Percentiles rank a stretch among this genome's conserved stretches.
Conservation (phyloP, 345 rosid genomes). For the Microcos paniculata region DNA sequence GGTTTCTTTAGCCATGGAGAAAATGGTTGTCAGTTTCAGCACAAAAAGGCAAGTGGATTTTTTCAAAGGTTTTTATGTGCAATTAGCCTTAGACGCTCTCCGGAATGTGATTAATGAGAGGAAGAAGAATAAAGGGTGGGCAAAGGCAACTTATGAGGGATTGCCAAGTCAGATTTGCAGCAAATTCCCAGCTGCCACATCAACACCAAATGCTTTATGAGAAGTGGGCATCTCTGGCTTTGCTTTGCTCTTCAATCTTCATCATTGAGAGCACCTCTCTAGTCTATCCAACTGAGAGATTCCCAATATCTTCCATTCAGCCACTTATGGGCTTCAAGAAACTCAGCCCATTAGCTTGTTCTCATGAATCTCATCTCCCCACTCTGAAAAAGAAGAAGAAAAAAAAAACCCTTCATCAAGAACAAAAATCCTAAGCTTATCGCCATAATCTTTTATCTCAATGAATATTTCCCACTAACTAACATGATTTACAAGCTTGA, state of each 20-base stretch:
- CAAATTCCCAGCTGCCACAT: constrained; percentile 22
- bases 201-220: constrained; percentile 22
- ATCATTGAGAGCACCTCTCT: constrained; percentile 19
- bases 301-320: constrained; percentile 31
- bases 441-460: neutral
- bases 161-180: constrained; percentile 22
- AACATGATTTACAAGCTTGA: neutral
- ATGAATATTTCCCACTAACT: neutral
- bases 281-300: constrained; percentile 22
- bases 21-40: constrained; percentile 23
- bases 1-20: neutral
- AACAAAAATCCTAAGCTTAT: neutral
- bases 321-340: neutral
- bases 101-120: neutral
- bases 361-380: neutral
- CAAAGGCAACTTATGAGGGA: constrained; percentile 12
- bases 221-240: constrained; percentile 45
- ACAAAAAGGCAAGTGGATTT: neutral
- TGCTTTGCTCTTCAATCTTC: constrained; percentile 32
- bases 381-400: neutral
- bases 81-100: neutral
- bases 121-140: neutral
- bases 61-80: constrained; percentile 1
- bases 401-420: no score
- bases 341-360: neutral